phyloP scores from a whole-genome alignment of 768 basidiomycete genomes.

The Myochromella boudieri region DNA sequence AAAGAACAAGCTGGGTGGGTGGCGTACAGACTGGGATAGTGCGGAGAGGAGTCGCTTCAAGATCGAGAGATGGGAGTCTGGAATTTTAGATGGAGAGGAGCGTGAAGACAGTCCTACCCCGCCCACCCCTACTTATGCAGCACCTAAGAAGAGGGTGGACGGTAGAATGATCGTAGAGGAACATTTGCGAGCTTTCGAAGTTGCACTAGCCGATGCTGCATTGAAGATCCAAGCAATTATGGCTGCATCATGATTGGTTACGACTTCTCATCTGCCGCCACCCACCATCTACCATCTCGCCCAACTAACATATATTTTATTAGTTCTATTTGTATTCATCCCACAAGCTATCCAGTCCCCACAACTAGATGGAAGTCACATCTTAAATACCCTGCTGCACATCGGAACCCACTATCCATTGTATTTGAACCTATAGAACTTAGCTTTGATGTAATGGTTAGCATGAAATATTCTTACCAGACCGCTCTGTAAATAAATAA shows the following conservation, averaged over 20 bases:
- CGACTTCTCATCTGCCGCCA: conserved; percentile 5
- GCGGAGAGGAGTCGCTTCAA: conserved; percentile 75
- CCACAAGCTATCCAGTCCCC: conserved; percentile 16
- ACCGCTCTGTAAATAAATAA: conserved; percentile 34
- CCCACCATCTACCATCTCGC: conserved; percentile 15
- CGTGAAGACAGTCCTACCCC: conserved; percentile 22
- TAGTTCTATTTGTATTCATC: conserved; percentile 31
- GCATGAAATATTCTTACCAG: conserved; percentile 35
- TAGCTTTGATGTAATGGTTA: conserved; percentile 16
- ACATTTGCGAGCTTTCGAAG: conserved; percentile 74
- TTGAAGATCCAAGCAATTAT: conserved; percentile 80
- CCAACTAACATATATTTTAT: conserved; percentile 29
- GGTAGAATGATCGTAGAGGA: conserved; percentile 76
- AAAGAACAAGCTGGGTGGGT: conserved; percentile 80
- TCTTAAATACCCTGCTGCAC: conserved; percentile 16
- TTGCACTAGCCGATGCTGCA: conserved; percentile 69
- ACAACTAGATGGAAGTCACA: conserved; percentile 27
- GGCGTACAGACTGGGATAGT: conserved; percentile 82
- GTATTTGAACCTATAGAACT: conserved; percentile 54
- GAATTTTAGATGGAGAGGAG: conserved; percentile 43
- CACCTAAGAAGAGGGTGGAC: conserved; percentile 49
- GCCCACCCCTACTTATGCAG: conserved; percentile 27
- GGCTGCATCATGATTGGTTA: conserved; percentile 51
- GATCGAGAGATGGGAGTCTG: conserved; percentile 83
- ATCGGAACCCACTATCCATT: conserved; percentile 39